Evolutionary conservation across 2,329 filamentous ascomycete species (phyloP).

Genomic region (Fusarium pseudocircinatum): DNA sequence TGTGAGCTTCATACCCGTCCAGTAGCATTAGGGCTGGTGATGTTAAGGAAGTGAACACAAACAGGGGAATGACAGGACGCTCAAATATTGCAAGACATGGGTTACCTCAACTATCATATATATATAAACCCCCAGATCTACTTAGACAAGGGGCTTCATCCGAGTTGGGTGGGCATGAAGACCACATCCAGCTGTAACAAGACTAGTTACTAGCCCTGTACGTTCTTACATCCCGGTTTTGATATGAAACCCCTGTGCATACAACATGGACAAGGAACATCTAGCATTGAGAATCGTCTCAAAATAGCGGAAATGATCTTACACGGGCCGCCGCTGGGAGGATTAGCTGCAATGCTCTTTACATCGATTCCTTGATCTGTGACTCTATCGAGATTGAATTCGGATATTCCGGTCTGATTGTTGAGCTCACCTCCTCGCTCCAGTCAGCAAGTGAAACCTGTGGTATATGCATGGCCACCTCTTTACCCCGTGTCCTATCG

Average conservation of each 20-base stretch:
- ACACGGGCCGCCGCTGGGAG: constrained; percentile 9
- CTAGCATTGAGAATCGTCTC: constrained; percentile 26
- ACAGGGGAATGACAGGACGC: background rate
- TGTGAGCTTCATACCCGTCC: constrained; percentile 32
- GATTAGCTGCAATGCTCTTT: constrained; percentile 3
- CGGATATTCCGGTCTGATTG: constrained; percentile 21
- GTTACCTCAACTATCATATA: constrained; percentile 2
- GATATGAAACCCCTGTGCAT: background rate
- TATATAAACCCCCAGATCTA: constrained; percentile 17
- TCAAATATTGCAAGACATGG: background rate
- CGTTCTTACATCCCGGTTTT: constrained; percentile 18
- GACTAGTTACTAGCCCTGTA: constrained; percentile 10
- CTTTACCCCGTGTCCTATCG: background rate
- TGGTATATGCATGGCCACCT: constrained; percentile 4
- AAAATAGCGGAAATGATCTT: constrained; percentile 14
- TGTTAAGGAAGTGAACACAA: background rate
- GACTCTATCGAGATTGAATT: background rate
- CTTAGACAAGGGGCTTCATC: constrained; percentile 8
- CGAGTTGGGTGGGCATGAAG: constrained; percentile 13
- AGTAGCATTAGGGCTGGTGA: constrained; percentile 26
- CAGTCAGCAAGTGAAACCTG: constrained; percentile 2
- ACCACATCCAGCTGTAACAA: constrained; percentile 22
- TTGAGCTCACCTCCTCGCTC: background rate
- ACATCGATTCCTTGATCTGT: constrained; percentile 3
- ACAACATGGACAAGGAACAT: constrained; percentile 6